Evolutionary conservation across 345 rosid genomes (phyloP), one percentile per base, ranked within the genome.

Genomic region (Eutrema japonicum): DNA sequence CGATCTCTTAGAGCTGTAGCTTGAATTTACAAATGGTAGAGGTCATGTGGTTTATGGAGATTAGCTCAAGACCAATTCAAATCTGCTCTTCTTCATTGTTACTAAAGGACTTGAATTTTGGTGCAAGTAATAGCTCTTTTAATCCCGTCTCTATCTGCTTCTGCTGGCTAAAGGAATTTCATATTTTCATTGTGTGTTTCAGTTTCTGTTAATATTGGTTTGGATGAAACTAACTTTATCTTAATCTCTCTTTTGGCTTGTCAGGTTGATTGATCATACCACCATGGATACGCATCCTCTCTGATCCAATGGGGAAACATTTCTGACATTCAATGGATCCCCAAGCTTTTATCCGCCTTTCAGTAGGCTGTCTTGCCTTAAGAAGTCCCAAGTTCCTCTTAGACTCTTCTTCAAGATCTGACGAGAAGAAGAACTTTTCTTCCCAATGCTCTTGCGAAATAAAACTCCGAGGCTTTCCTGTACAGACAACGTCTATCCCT

Each of bases 311-410:
- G 92, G 79, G 78, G 83, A 83, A 67, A 53, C 26, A 30, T 78
- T 82, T 85, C 60, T 85, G 91, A 87, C 81, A 58, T 66, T 47
- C 18, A 29, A 93, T 93, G 97, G 98, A 93, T 82, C 98, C 98
- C 36, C 96, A 89, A 81, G 94, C 96, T 78, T 93, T 93, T 77
- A 89, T 86, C 79, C 90, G 97, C 81, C 77, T 93, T 72, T 93
- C 98, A 10, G 71, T 90, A 18, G 88, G 91, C 79, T 89, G 96
- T 68, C 86, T 93, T 42, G 94, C 96, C 72, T 82, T 93, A 60
- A 84, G 97, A 85, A 70, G 83, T 80, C 87, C 88, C 11, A 83
- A 83, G 72, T 33, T 85, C 42, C 67, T 82, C 40, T 64, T 84
- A 50, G 82, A 68, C 77, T 66, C 89, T 16, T 71, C 78, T 42